Base-by-base conservation (phyloP, 2,329 filamentous ascomycete species). In the Ascochyta rabiei region DNA sequence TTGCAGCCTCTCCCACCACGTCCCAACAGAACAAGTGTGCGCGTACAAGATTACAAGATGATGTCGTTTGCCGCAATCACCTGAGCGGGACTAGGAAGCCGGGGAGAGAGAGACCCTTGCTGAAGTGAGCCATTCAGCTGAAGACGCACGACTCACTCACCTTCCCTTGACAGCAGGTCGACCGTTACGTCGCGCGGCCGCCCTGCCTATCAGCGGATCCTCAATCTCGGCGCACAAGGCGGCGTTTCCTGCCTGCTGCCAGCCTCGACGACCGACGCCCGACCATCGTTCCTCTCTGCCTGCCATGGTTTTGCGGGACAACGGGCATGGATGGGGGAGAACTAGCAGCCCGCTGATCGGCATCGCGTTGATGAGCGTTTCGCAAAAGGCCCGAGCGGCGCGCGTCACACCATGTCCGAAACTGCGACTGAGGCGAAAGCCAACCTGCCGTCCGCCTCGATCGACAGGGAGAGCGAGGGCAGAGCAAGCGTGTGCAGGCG, bases 161-260 rank as follows among this genome's bases (percentile, higher is more conserved):
- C 45, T 49, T 54, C 52, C 51, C 41, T 54, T 54, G 51, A 10
- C 33, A 35, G 45, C 44, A 24, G 2, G 16, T 35, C 31, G 12
- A 1, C 28, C 24, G 13, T 23, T 24, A 26, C 28, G 49, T 37
- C 31, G 31, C 38, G 38, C 43, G 48, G 16, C 50, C 44, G 51
- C 41, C 52, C 46, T 50, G 52, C 24, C 46, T 46, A 55, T 55
- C 52, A 55, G 52, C 52, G 52, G 52, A 55, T 41, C 52, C 46
- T 50, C 52, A 55, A 34, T 34, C 31, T 55, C 52, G 45, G 23
- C 33, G 39, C 41, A 41, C 3, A 7, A 9, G 9, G 9, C 24
- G 42, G 35, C 35, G 23, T 13, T 15, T 30, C 12, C 28, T 30
- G 28, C 28, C 12, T 13, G n/a, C 12, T 34, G 28, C 24, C 35